Percentiles rank a stretch among this genome's conserved stretches.
These are phyloP conservation scores for Suillus cothurnatus DNA, from an alignment of 768 basidiomycete species.

Conservation along the genomic window DNA sequence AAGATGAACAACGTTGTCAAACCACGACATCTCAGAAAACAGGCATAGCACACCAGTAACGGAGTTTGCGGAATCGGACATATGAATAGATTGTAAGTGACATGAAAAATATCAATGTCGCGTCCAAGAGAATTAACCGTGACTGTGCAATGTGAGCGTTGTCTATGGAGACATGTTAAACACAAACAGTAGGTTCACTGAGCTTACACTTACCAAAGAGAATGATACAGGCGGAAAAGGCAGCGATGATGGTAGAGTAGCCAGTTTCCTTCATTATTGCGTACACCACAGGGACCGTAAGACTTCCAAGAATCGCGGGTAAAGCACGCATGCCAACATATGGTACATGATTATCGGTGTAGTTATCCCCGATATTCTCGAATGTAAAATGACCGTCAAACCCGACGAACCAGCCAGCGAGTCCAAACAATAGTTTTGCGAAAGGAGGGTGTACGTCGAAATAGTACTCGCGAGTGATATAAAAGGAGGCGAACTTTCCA, in stretches of 20 bases:
- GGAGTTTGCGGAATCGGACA: conserved; percentile 91
- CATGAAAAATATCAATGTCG: conserved; percentile 95
- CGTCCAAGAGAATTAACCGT: conserved; percentile 95
- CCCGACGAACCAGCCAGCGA: conserved; percentile 95
- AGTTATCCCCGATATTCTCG: conserved; percentile 94
- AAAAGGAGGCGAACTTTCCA: conserved; percentile 96
- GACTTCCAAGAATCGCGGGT: conserved; percentile 87
- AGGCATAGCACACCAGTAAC: conserved; percentile 65
- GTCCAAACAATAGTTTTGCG: conserved; percentile 91
- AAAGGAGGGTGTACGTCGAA: conserved; percentile 99
- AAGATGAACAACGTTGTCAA: conserved; percentile 13
- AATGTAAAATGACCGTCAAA: conserved; percentile 95
- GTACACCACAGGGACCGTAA: conserved; percentile 91
- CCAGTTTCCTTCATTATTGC: conserved; percentile 98
- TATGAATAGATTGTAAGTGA: conserved; percentile 91
- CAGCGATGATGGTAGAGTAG: conserved; percentile 87
- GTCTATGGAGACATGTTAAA: conserved; percentile 53
- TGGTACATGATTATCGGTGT: conserved; percentile 83
- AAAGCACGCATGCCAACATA: conserved; percentile 93
- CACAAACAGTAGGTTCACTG: neutral
- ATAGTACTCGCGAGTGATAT: conserved; percentile 92
- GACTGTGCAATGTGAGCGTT: conserved; percentile 96
- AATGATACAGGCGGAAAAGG: conserved; percentile 85
- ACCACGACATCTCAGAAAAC: neutral
- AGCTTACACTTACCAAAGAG: conserved; percentile 72